These are phyloP conservation scores for Fusarium burgessii DNA, from an alignment of 2,329 filamentous ascomycete genomes.

Conservation along the genomic window DNA sequence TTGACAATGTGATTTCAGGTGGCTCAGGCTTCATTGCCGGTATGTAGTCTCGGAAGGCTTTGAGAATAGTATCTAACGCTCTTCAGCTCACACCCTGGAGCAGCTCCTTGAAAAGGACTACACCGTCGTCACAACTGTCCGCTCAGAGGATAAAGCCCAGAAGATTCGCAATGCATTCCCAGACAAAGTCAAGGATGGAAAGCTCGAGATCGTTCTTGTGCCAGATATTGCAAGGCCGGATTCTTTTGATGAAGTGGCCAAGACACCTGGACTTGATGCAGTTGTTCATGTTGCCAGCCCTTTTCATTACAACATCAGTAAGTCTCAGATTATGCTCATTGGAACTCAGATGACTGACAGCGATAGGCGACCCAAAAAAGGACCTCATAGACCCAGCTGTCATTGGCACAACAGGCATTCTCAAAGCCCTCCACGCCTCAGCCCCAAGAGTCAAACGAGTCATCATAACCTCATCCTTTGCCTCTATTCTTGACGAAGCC, in stretches of 20 bases:
- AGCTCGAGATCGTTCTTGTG: constrained; percentile 70
- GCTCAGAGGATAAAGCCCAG: constrained; percentile 64
- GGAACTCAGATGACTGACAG: neutral
- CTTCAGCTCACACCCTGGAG: constrained; percentile 65
- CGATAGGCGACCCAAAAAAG: constrained; percentile 58
- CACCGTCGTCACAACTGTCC: constrained; percentile 67
- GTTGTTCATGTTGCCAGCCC: constrained; percentile 73
- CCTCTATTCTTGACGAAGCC: constrained; percentile 60
- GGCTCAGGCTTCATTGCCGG: constrained; percentile 54
- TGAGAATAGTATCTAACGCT: neutral
- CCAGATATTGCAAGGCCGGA: constrained; percentile 79
- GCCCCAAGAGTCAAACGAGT: constrained; percentile 75
- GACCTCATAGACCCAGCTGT: constrained; percentile 70
- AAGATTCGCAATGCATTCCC: constrained; percentile 62
- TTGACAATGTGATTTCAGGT: constrained; percentile 41
- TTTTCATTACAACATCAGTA: constrained; percentile 65
- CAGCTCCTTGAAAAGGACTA: constrained; percentile 64
- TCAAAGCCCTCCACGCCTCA: constrained; percentile 73
- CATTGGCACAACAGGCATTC: constrained; percentile 74
- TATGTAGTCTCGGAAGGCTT: constrained; percentile 24
- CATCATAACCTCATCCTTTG: constrained; percentile 70
- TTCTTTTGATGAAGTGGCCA: constrained; percentile 77
- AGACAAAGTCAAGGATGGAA: constrained; percentile 54
- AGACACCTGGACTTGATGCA: constrained; percentile 63
- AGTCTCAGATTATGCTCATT: neutral